Evolutionary conservation across 805 yeast species (phyloP).

Genomic region (Candida andamanensis): DNA sequence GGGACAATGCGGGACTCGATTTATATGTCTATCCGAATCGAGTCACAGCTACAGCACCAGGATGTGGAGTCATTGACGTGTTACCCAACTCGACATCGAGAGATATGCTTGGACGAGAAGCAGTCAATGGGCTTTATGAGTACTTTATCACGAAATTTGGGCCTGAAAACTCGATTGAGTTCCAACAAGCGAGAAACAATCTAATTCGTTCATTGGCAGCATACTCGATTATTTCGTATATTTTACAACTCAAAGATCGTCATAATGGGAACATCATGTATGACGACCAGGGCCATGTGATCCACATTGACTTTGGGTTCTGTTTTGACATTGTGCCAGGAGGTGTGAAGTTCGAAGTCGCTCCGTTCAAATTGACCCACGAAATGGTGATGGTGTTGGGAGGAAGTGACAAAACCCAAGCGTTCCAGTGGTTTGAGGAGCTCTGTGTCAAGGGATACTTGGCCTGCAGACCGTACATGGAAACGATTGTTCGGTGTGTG

Average conservation of each 20-base stretch:
- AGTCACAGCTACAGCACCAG: slow-evolving; percentile 98
- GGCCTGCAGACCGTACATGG: slow-evolving; percentile 84
- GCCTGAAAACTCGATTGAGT: slow-evolving; percentile 84
- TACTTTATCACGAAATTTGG: slow-evolving; percentile 91
- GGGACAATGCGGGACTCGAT: slow-evolving; percentile 85
- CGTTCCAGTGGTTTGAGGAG: slow-evolving; percentile 91
- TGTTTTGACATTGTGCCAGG: slow-evolving; percentile 99
- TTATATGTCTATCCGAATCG: slow-evolving; percentile 88
- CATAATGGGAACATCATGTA: slow-evolving; percentile 98
- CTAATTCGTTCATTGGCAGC: slow-evolving; percentile 93
- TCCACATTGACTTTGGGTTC: slow-evolving; percentile 97
- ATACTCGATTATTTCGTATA: slow-evolving; percentile 83
- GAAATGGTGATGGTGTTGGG: slow-evolving; percentile 98
- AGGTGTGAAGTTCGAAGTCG: slow-evolving; percentile 96
- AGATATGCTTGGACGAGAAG: slow-evolving; percentile 98
- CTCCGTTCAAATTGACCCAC: slow-evolving; percentile 92
- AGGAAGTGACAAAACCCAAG: slow-evolving; percentile 79
- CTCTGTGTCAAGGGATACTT: slow-evolving; percentile 89
- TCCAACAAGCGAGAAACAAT: slow-evolving; percentile 87
- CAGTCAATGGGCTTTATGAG: slow-evolving; percentile 93
- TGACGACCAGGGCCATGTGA: slow-evolving; percentile 88
- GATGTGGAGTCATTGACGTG: slow-evolving; percentile 98
- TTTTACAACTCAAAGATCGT: slow-evolving; percentile 92
- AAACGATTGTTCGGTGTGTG: slow-evolving; percentile 77
- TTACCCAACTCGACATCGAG: slow-evolving; percentile 91